A percentile compares a stretch with the other conserved stretches of the same genome.
Conservation (phyloP, 2,329 filamentous ascomycete species). For the Ascochyta viciae-villosae region DNA sequence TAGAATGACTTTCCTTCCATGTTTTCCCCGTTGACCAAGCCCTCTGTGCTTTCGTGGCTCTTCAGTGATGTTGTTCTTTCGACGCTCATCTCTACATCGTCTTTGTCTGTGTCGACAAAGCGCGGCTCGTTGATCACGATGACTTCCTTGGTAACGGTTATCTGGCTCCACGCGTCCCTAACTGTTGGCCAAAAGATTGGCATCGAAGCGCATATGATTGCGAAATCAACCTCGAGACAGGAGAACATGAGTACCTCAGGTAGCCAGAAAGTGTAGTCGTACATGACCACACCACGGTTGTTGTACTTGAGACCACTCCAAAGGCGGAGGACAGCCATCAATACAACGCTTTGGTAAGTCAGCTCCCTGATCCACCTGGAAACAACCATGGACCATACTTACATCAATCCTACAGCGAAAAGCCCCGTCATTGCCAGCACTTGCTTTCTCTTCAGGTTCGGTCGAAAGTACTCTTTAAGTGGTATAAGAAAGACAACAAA, state of each 20-base stretch:
- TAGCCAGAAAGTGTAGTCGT: slow-evolving; percentile 43
- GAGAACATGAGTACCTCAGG: slow-evolving; percentile 38
- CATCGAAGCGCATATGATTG: slow-evolving; percentile 46
- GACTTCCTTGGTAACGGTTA: slow-evolving; percentile 45
- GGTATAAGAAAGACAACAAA: slow-evolving; percentile 38
- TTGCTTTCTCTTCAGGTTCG: slow-evolving; percentile 31
- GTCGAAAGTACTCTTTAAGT: slow-evolving; percentile 33
- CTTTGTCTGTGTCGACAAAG: slow-evolving; percentile 9
- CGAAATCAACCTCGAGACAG: slow-evolving; percentile 43
- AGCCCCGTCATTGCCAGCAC: slow-evolving; percentile 34
- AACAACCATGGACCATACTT: not conserved
- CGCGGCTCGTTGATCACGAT: slow-evolving; percentile 34
- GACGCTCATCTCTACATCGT: slow-evolving; percentile 22
- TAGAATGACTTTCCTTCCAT: slow-evolving; percentile 1
- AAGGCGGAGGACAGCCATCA: slow-evolving; percentile 40
- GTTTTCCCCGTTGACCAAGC: slow-evolving; percentile 17
- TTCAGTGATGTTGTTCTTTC: slow-evolving; percentile 19
- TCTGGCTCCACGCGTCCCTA: slow-evolving; percentile 32
- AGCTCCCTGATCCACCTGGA: not conserved
- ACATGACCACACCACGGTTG: slow-evolving; percentile 16
- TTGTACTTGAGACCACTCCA: slow-evolving; percentile 33
- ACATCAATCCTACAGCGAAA: slow-evolving; percentile 1
- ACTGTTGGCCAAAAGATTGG: slow-evolving; percentile 49
- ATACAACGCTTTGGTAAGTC: slow-evolving; percentile 29
- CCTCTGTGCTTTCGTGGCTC: slow-evolving; percentile 28